These are phyloP conservation scores for Cicer yamashitae DNA, from an alignment of 306 rosid genomes.

Conservation along the genomic window DNA sequence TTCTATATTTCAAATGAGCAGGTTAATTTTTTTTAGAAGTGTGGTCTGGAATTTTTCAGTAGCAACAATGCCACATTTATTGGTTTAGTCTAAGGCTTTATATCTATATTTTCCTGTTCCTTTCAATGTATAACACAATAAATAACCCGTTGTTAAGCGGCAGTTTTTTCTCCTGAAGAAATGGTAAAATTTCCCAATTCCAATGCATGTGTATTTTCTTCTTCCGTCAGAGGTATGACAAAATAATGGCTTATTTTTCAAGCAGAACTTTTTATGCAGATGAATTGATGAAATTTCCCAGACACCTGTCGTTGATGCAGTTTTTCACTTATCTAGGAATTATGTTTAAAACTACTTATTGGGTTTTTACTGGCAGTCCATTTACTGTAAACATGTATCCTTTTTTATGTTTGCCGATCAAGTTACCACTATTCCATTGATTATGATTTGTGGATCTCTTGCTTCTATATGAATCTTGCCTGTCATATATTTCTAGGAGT, in stretches of 20 bases:
- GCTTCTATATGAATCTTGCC: slow-evolving; percentile 45
- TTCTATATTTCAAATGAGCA: slow-evolving; percentile 19
- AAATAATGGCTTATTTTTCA: slow-evolving; percentile 8
- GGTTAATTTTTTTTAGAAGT: slow-evolving; percentile 32
- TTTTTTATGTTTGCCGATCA: slow-evolving; percentile 17
- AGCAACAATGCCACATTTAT: slow-evolving; percentile 38
- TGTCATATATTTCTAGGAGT: slow-evolving; percentile 62
- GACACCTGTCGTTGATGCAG: slow-evolving; percentile 12
- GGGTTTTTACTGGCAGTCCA: slow-evolving; percentile 11
- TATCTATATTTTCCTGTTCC: slow-evolving; percentile 19
- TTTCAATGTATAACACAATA: neutral
- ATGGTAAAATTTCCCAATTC: slow-evolving; percentile 8
- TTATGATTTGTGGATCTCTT: slow-evolving; percentile 27
- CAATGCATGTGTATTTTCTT: neutral
- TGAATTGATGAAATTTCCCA: neutral
- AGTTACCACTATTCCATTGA: slow-evolving; percentile 36
- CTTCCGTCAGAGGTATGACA: slow-evolving; percentile 12
- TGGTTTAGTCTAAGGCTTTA: slow-evolving; percentile 30
- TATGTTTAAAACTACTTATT: slow-evolving; percentile 1
- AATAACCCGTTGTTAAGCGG: slow-evolving; percentile 21
- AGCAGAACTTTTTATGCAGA: slow-evolving; percentile 10
- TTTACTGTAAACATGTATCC: slow-evolving; percentile 21
- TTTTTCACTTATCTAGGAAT: slow-evolving; percentile 15
- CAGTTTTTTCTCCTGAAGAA: slow-evolving; percentile 8
- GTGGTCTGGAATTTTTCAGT: slow-evolving; percentile 35